Percentiles rank a stretch among this genome's conserved stretches.
These are phyloP conservation scores for Colletotrichum eremochloae DNA, from an alignment of 2,329 filamentous ascomycete species.

Conservation along the genomic window DNA sequence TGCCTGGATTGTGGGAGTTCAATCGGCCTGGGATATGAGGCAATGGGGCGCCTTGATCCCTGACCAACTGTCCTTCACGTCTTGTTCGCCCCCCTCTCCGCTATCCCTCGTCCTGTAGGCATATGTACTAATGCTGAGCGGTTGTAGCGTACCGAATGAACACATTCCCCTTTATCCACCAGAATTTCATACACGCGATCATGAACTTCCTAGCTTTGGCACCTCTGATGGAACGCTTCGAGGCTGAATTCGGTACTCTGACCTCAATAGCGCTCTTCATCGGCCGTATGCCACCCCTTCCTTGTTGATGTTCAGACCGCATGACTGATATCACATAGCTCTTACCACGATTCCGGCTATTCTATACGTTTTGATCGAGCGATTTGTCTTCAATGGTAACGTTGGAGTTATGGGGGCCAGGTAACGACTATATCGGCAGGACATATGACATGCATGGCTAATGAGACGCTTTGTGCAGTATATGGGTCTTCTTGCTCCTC, in stretches of 20 bases:
- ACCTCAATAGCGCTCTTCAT: slow-evolving; percentile 89
- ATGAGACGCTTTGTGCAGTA: slow-evolving; percentile 61
- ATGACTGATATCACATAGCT: slow-evolving; percentile 60
- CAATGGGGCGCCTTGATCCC: slow-evolving; percentile 86
- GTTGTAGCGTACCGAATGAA: slow-evolving; percentile 88
- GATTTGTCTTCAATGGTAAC: slow-evolving; percentile 77
- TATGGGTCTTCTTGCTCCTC: slow-evolving; percentile 93
- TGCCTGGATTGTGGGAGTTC: slow-evolving; percentile 75
- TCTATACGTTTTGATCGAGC: slow-evolving; percentile 85
- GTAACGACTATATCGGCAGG: slow-evolving; percentile 59
- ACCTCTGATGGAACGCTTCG: slow-evolving; percentile 94
- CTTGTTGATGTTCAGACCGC: slow-evolving; percentile 5
- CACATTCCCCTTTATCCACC: slow-evolving; percentile 90
- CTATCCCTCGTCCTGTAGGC: background rate
- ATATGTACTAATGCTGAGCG: slow-evolving; percentile 1
- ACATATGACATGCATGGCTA: background rate
- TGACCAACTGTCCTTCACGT: slow-evolving; percentile 76
- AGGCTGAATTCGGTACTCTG: slow-evolving; percentile 91
- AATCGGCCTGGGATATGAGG: slow-evolving; percentile 78
- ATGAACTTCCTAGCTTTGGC: slow-evolving; percentile 85
- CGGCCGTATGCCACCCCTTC: slow-evolving; percentile 78
- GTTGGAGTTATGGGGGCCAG: slow-evolving; percentile 85
- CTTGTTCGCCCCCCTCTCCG: slow-evolving; percentile 68
- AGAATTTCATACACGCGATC: slow-evolving; percentile 82
- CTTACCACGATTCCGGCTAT: slow-evolving; percentile 85